Evolutionary conservation across 2,329 filamentous ascomycete species (phyloP).

Genomic region (Tolypocladium nubicola): DNA sequence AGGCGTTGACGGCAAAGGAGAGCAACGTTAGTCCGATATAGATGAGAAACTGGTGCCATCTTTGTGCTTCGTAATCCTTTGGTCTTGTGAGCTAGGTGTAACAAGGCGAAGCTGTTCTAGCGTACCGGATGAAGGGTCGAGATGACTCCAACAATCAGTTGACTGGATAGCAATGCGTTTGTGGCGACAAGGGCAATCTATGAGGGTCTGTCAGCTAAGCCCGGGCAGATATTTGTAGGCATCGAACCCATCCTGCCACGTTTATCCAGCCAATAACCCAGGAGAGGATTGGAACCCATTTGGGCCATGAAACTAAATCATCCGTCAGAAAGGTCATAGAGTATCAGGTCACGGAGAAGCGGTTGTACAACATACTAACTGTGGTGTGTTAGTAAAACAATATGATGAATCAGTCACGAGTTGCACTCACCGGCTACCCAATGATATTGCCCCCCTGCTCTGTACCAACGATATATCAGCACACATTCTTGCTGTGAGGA

Average conservation of each 20-base stretch:
- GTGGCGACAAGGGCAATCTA: slow-evolving; percentile 53
- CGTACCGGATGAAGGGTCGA: slow-evolving; percentile 40
- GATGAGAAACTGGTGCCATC: slow-evolving; percentile 61
- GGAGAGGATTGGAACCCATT: slow-evolving; percentile 15
- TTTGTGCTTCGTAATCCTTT: slow-evolving; percentile 37
- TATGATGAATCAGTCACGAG: slow-evolving; percentile 40
- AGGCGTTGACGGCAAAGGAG: slow-evolving; percentile 18
- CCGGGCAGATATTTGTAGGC: not conserved
- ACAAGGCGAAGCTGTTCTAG: not conserved
- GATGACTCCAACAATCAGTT: slow-evolving; percentile 56
- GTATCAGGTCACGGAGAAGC: not conserved
- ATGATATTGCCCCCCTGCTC: slow-evolving; percentile 53
- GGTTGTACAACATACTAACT: slow-evolving; percentile 1
- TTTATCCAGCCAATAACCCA: slow-evolving; percentile 48
- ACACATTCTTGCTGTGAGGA: not conserved
- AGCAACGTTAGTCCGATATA: slow-evolving; percentile 18
- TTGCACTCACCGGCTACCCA: slow-evolving; percentile 52
- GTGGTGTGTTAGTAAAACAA: slow-evolving; percentile 23
- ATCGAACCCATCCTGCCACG: slow-evolving; percentile 48
- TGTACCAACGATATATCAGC: slow-evolving; percentile 1
- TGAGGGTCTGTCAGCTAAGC: not conserved
- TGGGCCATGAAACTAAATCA: slow-evolving; percentile 11
- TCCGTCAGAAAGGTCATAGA: not conserved
- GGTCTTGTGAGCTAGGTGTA: not conserved
- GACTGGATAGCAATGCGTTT: slow-evolving; percentile 55